Evolutionary conservation across 345 rosid species (phyloP).

Genomic region (Syzygium grande): DNA sequence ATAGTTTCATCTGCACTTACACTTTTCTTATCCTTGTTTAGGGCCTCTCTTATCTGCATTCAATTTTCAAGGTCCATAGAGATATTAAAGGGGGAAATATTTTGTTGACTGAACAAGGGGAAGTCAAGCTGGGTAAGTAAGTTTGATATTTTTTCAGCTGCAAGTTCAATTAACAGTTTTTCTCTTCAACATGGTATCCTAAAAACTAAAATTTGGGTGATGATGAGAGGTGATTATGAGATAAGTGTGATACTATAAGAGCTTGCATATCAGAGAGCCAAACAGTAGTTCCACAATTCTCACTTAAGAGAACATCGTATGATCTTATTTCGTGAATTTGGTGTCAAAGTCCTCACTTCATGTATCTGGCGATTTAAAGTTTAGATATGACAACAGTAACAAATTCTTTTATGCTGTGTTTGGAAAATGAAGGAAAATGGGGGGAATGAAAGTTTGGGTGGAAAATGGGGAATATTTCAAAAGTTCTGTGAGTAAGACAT

Average conservation of each 20-base stretch:
- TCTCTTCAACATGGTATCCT: background rate
- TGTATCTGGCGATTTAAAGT: background rate
- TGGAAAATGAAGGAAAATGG: background rate
- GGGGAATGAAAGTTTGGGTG: background rate
- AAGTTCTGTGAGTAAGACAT: background rate
- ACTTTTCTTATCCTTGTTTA: conserved; percentile 10
- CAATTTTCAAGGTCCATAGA: conserved; percentile 96
- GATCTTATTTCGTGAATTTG: background rate
- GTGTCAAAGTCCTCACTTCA: background rate
- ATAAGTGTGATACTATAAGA: background rate
- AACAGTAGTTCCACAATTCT: background rate
- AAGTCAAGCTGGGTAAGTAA: conserved; percentile 95
- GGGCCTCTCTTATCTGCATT: conserved; percentile 98
- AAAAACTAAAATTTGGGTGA: background rate
- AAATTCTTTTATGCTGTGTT: background rate
- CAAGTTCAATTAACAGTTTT: background rate
- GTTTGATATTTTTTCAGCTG: background rate
- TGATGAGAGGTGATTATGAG: background rate
- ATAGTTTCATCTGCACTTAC: background rate
- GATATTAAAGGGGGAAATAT: conserved; percentile 98
- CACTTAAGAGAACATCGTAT: background rate
- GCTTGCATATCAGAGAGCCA: background rate
- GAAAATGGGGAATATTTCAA: background rate
- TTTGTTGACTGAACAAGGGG: conserved; percentile 97
- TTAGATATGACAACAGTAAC: background rate